Evolutionary conservation across 1,284 basidiomycete species (phyloP), one percentile per base, ranked within the genome.

Genomic region (Pyrrhoderma noxium): DNA sequence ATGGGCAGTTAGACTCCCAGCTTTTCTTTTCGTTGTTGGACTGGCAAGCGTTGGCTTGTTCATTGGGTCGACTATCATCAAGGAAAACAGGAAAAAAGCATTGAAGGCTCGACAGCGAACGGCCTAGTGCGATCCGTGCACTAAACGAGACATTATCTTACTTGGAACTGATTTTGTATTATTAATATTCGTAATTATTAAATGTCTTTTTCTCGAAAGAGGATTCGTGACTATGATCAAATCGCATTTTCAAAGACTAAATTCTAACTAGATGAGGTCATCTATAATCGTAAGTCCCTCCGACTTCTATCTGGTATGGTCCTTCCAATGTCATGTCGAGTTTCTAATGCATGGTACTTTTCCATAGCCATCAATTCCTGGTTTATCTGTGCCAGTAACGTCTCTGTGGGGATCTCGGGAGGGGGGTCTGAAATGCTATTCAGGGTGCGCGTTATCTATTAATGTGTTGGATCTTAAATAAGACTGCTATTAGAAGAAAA

Each of bases 1-100:
- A 71, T 96, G 93, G 92, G 93, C 91, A 3, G 73, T 95, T 36
- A 79, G 88, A 23, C 65, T 94, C 37, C 93, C 93, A 36, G 88
- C 89, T 1, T 79, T 91, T 62, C 70, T 93, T 35, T 77, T 97
- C 3, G 73, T 93, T 5, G 62, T 88, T 5, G 93, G 92, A 13
- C 67, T 94, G 43, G 74, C 82, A 8, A 83, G 74, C 14, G 83
- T 96, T 44, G 88, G 87, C 8, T 63, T 76, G 35, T 93, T 96
- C 65, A 68, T 95, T 27, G 89, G 85, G 2, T 73, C 70, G 18
- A 91, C 90, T 3, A 75, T 91, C 51, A 66, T 83, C 47, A 82
- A 80, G 60, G 89, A 93, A 67, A 88, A 83, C 42, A 70, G 72
- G 59, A 88, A 77, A 67, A 76, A 73, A 54, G 78, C 74, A n/a